phyloP scores from a whole-genome alignment of 352 stramenopile species.

The Pythium plurisporium region DNA sequence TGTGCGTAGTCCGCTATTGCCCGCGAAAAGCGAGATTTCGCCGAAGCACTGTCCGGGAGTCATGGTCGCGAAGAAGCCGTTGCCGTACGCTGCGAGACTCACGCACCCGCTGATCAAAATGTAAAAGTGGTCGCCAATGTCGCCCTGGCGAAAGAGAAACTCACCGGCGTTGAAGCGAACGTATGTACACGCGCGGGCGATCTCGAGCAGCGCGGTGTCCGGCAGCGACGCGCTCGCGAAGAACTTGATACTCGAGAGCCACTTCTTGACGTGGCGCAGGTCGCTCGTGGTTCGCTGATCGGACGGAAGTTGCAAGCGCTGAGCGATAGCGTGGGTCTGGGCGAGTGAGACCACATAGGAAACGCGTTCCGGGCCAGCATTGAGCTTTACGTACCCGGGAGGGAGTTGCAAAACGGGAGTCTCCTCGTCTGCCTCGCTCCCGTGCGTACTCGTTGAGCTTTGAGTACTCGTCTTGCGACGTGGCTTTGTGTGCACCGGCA shows the following conservation, averaged over 20 bases:
- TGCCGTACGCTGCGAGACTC: conserved; percentile 57
- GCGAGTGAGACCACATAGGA: conserved; percentile 34
- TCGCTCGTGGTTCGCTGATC: conserved; percentile 35
- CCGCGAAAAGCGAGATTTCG: conserved; percentile 66
- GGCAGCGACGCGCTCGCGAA: conserved; percentile 56
- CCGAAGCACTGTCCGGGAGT: conserved; percentile 61
- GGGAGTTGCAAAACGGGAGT: background rate
- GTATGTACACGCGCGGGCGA: conserved; percentile 45
- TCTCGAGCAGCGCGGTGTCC: conserved; percentile 44
- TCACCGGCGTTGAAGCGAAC: conserved; percentile 37
- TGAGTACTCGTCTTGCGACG: background rate
- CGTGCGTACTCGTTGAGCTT: background rate
- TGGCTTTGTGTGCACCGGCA: no score
- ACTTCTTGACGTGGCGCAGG: conserved; percentile 58
- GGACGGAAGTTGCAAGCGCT: conserved; percentile 34
- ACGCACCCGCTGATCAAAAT: conserved; percentile 64
- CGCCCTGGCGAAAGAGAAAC: conserved; percentile 70
- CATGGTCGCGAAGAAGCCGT: conserved; percentile 66
- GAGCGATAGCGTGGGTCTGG: conserved; percentile 26
- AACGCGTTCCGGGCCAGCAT: conserved; percentile 34
- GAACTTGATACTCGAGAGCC: conserved; percentile 60
- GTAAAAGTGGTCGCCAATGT: conserved; percentile 68
- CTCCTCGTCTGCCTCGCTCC: background rate
- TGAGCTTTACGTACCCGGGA: conserved; percentile 37
- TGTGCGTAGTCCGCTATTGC: conserved; percentile 36